A percentile compares a stretch with the other conserved stretches of the same genome.
Conservation (phyloP, 139 green algal genomes). For the Chlorella sp. region DNA sequence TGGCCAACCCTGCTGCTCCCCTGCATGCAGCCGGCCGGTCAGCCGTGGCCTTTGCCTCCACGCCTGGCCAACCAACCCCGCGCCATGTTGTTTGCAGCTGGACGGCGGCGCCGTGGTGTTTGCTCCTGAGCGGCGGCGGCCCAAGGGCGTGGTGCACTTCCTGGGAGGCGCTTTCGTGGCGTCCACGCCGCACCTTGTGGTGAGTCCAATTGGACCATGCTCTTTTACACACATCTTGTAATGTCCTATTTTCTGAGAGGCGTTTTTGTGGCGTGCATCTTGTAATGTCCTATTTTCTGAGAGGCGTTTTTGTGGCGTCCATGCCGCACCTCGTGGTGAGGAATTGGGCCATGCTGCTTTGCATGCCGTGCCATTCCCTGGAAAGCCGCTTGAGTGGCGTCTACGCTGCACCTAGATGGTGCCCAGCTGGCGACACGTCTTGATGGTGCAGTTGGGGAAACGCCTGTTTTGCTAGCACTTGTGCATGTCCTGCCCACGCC, state of each 20-base stretch:
- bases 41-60: not conserved
- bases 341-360: not conserved
- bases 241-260: too few relatives aligned
- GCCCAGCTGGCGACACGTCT: too few relatives aligned
- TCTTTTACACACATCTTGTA: too few relatives aligned
- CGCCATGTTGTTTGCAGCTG: slow-evolving; percentile 11
- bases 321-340: not conserved
- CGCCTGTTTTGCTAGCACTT: too few relatives aligned
- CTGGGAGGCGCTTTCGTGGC: slow-evolving; percentile 90
- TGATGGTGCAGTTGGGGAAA: too few relatives aligned
- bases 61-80: too few relatives aligned
- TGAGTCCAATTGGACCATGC: slow-evolving; percentile 57
- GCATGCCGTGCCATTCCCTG: not conserved
- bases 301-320: too few relatives aligned
- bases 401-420: too few relatives aligned
- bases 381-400: not conserved
- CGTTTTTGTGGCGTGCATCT: too few relatives aligned
- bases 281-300: too few relatives aligned
- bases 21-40: too few relatives aligned
- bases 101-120: not conserved
- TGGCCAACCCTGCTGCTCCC: not conserved
- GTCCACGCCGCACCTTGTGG: slow-evolving; percentile 63
- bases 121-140: not conserved
- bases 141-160: slow-evolving; percentile 81
- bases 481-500: too few relatives aligned